These are phyloP conservation scores for Funneliformis geosporum DNA, from an alignment of 192 early-diverging fungal genomes.

Conservation along the genomic window DNA sequence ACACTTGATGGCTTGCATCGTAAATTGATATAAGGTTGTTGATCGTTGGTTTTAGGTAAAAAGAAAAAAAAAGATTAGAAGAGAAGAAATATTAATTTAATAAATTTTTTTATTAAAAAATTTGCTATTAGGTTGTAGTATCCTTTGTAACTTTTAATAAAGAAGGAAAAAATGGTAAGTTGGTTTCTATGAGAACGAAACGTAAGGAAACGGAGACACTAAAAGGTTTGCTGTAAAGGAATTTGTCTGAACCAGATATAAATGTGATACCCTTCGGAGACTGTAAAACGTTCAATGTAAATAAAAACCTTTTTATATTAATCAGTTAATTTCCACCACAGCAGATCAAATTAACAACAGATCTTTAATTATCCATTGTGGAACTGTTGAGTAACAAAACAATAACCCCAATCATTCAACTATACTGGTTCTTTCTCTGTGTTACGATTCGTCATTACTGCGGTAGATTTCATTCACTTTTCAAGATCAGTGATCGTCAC, in stretches of 20 bases:
- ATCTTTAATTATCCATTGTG: neutral
- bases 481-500: too few relatives aligned
- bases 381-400: neutral
- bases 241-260: neutral
- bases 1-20: constrained; percentile 90
- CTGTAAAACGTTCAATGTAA: neutral
- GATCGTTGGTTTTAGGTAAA: neutral
- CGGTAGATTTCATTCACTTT: too few relatives aligned
- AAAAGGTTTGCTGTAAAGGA: neutral
- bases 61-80: neutral
- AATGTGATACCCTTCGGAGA: neutral
- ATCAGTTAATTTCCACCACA: neutral
- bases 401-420: neutral
- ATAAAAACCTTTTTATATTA: neutral
- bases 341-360: neutral
- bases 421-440: too few relatives aligned
- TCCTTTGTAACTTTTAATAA: neutral
- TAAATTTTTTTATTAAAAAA: too few relatives aligned
- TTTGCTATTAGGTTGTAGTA: too few relatives aligned
- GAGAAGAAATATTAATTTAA: neutral
- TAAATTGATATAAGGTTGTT: neutral
- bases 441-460: too few relatives aligned
- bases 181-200: neutral
- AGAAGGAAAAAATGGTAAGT: neutral
- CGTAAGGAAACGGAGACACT: neutral